Evolutionary conservation across 768 basidiomycete genomes (phyloP), one percentile per base, ranked within the genome.

Genomic region (Saitozyma sp.): DNA sequence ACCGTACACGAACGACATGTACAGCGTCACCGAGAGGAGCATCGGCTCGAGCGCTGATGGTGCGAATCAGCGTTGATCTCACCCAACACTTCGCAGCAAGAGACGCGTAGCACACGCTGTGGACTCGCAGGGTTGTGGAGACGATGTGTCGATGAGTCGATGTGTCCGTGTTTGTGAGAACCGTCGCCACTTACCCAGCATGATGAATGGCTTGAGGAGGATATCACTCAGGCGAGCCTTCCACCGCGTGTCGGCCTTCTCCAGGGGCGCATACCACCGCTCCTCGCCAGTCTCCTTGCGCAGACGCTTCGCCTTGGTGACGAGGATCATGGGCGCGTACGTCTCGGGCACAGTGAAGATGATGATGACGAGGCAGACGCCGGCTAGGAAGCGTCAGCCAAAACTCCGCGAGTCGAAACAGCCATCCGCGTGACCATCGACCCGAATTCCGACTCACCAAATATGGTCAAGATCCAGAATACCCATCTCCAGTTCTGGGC

Each of bases 1-100:
- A 43, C 68, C 69, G 62, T 77, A 78, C 16, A 76, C 66, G 61
- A 70, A 73, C 17, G 71, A 68, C 80, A 82, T 81, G 71, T 81
- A 81, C 17, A 81, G 58, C 7, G 80, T 80, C 53, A 81, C 71
- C 3, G 76, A 74, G 20, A 78, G 58, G 46, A 81, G 69, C 77
- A 80, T 78, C 13, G 78, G 75, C 53, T 78, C 77, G 16, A 67
- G 71, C 14, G 67, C 68, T 64, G 13, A 40, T 17, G 46, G n/a
- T 13, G 41, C 43, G 20, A 62, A 14, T 42, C 42, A 20, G 41
- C 14, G 11, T 14, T 16, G 54, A 20, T 43, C 14, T 48, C 16
- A 3, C 37, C 2, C 10, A 2, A 49, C 29, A 5, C 29, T 2
- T 5, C 29, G 29, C 29, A 29, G 29, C 29, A 29, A 29, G 29